phyloP scores from a whole-genome alignment of 257 asterid species.

The Solanum tarijense region DNA sequence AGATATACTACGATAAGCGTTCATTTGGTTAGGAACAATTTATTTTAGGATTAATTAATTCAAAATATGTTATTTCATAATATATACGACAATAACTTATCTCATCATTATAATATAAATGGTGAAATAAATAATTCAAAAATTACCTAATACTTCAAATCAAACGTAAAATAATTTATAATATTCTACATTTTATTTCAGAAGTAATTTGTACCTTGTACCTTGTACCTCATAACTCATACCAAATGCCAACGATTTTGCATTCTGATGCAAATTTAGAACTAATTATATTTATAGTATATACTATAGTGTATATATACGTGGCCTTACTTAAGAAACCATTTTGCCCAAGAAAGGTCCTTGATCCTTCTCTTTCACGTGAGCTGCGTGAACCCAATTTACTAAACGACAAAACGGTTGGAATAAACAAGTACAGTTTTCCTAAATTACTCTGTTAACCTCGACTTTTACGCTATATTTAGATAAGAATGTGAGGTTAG shows the following conservation, averaged over 20 bases:
- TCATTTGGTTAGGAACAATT: not conserved
- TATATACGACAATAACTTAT: too few relatives aligned
- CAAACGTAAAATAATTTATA: accelerated
- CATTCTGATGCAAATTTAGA: not conserved
- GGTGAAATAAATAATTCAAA: too few relatives aligned
- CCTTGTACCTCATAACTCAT: not conserved
- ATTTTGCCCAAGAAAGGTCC: slow-evolving; percentile 3
- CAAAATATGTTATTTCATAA: too few relatives aligned
- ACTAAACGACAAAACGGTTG: not conserved
- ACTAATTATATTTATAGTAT: not conserved
- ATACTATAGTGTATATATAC: too few relatives aligned
- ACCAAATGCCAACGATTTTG: too few relatives aligned
- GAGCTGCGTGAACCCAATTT: slow-evolving; percentile 2
- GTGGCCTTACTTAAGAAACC: not conserved
- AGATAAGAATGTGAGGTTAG: slow-evolving; percentile 6
- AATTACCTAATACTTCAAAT: too few relatives aligned
- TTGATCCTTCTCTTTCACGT: slow-evolving; percentile 24
- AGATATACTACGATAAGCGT: too few relatives aligned
- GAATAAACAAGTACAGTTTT: not conserved
- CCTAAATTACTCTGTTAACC: not conserved
- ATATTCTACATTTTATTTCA: too few relatives aligned
- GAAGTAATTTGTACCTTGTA: too few relatives aligned
- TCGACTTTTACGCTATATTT: not conserved
- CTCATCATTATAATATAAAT: too few relatives aligned
- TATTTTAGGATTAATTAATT: accelerated